Conservation (phyloP, 2,329 filamentous ascomycete genomes). For the Chaetomium strumarium region DNA sequence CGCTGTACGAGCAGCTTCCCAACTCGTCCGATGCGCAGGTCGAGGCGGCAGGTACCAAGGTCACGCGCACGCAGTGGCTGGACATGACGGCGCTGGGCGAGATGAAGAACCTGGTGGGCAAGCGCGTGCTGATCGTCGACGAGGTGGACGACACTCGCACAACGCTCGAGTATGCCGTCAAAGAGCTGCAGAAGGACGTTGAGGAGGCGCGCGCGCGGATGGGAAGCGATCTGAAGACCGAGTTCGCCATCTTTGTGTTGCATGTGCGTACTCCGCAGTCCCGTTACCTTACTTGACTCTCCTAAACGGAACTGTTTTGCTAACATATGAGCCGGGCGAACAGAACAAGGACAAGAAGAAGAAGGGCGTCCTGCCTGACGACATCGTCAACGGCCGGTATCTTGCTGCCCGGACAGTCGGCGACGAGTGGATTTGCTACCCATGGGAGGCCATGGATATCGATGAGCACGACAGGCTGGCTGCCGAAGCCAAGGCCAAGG, state of each 20-base stretch:
- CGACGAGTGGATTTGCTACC: slow-evolving; percentile 99
- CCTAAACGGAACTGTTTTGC: too few species aligned
- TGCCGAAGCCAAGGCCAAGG: slow-evolving; percentile 36
- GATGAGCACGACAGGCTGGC: slow-evolving; percentile 81
- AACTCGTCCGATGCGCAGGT: slow-evolving; percentile 42
- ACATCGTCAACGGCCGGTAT: slow-evolving; percentile 75
- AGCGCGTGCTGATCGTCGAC: slow-evolving; percentile 87
- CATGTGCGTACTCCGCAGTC: slow-evolving; percentile 55
- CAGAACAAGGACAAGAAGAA: slow-evolving; percentile 97
- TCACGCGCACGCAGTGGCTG: slow-evolving; percentile 97
- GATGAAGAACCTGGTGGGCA: slow-evolving; percentile 84
- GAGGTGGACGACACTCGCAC: slow-evolving; percentile 95
- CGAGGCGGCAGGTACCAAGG: slow-evolving; percentile 83
- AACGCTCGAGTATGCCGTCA: slow-evolving; percentile 88
- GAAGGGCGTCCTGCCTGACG: slow-evolving; percentile 76
- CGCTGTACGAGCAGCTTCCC: slow-evolving; percentile 82
- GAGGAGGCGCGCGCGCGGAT: slow-evolving; percentile 69
- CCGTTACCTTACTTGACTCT: not conserved
- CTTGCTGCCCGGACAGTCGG: slow-evolving; percentile 78
- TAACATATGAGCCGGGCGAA: not conserved
- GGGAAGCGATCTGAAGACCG: slow-evolving; percentile 64
- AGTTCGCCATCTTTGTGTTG: slow-evolving; percentile 91
- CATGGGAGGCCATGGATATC: slow-evolving; percentile 94
- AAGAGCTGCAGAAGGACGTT: slow-evolving; percentile 92
- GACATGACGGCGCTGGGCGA: slow-evolving; percentile 76